These are phyloP conservation scores for Schwanniomyces etchellsii DNA, from an alignment of 1,139 yeast species.

Conservation along the genomic window DNA sequence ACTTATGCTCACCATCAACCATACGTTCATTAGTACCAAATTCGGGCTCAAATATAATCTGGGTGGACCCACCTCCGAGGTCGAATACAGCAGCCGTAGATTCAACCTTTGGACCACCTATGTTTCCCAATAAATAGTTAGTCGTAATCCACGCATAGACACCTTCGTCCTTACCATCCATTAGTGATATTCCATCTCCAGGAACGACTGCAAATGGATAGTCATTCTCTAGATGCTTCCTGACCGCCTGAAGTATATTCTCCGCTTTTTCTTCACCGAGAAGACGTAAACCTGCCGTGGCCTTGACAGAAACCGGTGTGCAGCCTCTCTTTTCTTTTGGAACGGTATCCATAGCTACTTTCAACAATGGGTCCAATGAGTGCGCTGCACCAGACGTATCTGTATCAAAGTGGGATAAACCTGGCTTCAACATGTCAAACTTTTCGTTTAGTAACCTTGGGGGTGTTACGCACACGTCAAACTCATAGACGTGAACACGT, in stretches of 20 bases:
- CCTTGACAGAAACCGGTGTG: constrained; percentile 93
- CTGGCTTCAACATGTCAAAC: constrained; percentile 89
- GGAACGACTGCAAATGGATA: constrained; percentile 89
- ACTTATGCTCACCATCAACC: constrained; percentile 87
- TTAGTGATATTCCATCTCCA: constrained; percentile 80
- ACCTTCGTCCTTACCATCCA: constrained; percentile 97
- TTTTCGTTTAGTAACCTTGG: constrained; percentile 75
- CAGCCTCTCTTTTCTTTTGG: constrained; percentile 71
- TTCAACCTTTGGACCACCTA: constrained; percentile 64
- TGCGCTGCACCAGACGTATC: constrained; percentile 82
- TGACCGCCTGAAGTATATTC: constrained; percentile 70
- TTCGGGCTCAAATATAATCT: constrained; percentile 93
- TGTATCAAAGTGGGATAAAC: constrained; percentile 78
- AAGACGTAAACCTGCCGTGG: constrained; percentile 93
- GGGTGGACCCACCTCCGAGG: constrained; percentile 98
- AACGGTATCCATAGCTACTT: constrained; percentile 66
- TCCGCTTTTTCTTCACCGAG: constrained; percentile 71
- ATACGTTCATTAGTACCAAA: constrained; percentile 52
- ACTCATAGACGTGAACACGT: constrained; percentile 87
- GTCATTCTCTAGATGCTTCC: constrained; percentile 63
- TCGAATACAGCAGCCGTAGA: constrained; percentile 97
- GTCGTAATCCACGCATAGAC: constrained; percentile 99
- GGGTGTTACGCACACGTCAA: constrained; percentile 77
- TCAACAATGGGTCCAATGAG: constrained; percentile 75
- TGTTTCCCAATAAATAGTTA: constrained; percentile 85